Base-by-base conservation (phyloP, 176 grass and related monocot genomes). In the Olyra latifolia region DNA sequence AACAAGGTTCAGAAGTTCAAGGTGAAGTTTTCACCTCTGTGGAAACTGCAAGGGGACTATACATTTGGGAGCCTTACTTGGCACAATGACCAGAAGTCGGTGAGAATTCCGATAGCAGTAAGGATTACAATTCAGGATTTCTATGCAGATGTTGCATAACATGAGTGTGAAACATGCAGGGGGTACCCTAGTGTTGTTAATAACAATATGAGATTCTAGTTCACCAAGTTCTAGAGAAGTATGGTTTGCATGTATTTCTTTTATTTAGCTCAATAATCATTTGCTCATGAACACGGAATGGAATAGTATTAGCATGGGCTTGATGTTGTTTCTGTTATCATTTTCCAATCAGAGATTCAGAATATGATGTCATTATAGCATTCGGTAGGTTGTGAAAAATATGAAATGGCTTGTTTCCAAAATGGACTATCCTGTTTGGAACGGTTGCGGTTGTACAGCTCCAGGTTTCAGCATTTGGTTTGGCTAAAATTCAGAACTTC, bases 31-130 rank as follows among this genome's bases (percentile, higher is more conserved):
- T 87, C 71, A 17, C 78, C 85, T 6, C 3, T 76, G 0, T 82
- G 85, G 85, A 76, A 66, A 44, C 10, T 87, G 19, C 78, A 87
- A 17, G 78, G 78, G 8, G 71, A 69, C 14, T 87, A 87, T 24
- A 80, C 71, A 3, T 82, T 87, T 53, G 85, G 85, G 1, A 76
- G 78, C 32, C 64, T 87, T 24, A 82, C 64, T 64, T 87, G 85
- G 85, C 55, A 43, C 0, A 77, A 32, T 4, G 85, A 13, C 1
- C 35, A 35, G 3, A 76, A n/a, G n/a, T n/a, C n/a, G n/a, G n/a
- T n/a, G n/a, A n/a, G n/a, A 71, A 82, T 82, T 35, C 85, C 63
- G 19, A 69, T 87, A 20, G 72, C 79, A 7, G 14, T 4, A 3
- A 63, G 64, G 2, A 77, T 82, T 2, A 82, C 45, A 0, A 14